Evolutionary conservation across 345 rosid species (phyloP).

Genomic region (Acer yangbiense): DNA sequence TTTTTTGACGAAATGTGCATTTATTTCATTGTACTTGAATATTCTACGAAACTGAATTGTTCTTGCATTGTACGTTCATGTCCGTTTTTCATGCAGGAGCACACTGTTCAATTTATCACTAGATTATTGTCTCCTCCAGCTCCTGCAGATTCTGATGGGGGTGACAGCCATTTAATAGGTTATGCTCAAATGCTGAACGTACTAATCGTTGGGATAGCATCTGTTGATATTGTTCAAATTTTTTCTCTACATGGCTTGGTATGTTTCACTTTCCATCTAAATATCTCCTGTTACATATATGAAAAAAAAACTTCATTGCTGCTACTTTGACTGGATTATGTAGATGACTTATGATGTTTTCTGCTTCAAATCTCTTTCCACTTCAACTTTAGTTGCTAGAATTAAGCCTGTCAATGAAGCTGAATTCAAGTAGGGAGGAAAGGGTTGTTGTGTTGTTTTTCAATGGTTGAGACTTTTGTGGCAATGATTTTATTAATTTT

Average conservation of each 20-base stretch:
- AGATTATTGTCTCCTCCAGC: slow-evolving; percentile 78
- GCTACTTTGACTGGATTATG: background rate
- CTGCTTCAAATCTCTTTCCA: background rate
- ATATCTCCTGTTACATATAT: background rate
- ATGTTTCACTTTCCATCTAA: slow-evolving; percentile 28
- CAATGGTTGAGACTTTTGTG: background rate
- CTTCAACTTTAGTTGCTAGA: background rate
- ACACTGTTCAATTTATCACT: slow-evolving; percentile 77
- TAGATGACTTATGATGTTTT: background rate
- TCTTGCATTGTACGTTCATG: background rate
- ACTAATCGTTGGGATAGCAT: slow-evolving; percentile 80
- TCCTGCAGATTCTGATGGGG: slow-evolving; percentile 58
- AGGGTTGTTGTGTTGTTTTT: background rate
- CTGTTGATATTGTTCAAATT: slow-evolving; percentile 90
- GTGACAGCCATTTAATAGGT: slow-evolving; percentile 70
- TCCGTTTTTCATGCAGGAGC: slow-evolving; percentile 64
- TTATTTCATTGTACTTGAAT: background rate
- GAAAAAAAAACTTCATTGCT: background rate
- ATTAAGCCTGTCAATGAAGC: background rate
- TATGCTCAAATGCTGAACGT: slow-evolving; percentile 86
- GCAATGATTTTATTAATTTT: slow-evolving; percentile 4
- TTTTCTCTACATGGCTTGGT: slow-evolving; percentile 95
- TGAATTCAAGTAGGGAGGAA: background rate
- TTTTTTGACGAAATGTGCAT: background rate
- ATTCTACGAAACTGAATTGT: background rate